These are phyloP conservation scores for Eucalyptus brandiana DNA, from an alignment of 345 rosid genomes.

Conservation along the genomic window DNA sequence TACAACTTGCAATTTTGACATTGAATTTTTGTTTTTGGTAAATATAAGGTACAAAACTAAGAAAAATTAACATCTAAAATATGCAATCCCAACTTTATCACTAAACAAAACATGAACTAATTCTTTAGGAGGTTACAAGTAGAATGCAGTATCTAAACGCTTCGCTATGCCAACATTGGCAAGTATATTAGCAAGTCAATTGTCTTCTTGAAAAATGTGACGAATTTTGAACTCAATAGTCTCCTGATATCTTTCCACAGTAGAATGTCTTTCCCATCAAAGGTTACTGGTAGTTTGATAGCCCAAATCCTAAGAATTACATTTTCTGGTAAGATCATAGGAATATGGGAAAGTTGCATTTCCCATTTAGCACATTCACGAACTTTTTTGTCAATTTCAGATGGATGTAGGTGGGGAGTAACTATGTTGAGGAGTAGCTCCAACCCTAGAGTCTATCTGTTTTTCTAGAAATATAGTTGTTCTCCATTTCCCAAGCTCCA, in stretches of 20 bases:
- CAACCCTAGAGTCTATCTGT: too few species aligned
- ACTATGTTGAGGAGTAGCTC: too few species aligned
- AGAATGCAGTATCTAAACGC: fast-evolving
- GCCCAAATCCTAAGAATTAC: not conserved
- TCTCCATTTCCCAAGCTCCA: not conserved
- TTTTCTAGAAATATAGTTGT: too few species aligned
- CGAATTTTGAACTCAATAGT: not conserved
- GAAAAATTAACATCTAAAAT: not conserved
- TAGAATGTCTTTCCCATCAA: not conserved
- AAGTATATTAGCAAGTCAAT: too few species aligned
- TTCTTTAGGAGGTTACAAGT: not conserved
- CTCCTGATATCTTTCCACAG: fast-evolving
- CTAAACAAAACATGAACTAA: not conserved
- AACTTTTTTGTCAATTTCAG: not conserved
- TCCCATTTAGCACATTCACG: fast-evolving
- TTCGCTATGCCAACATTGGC: not conserved
- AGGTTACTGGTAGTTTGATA: not conserved
- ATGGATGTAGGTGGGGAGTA: not conserved
- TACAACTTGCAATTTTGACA: too few species aligned
- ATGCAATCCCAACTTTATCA: too few species aligned
- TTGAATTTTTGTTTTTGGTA: too few species aligned
- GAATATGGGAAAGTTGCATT: too few species aligned
- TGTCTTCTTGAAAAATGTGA: not conserved
- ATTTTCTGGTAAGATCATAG: too few species aligned
- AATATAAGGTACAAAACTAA: not conserved